Conservation (phyloP, 306 rosid species). For the Mucuna pruriens region DNA sequence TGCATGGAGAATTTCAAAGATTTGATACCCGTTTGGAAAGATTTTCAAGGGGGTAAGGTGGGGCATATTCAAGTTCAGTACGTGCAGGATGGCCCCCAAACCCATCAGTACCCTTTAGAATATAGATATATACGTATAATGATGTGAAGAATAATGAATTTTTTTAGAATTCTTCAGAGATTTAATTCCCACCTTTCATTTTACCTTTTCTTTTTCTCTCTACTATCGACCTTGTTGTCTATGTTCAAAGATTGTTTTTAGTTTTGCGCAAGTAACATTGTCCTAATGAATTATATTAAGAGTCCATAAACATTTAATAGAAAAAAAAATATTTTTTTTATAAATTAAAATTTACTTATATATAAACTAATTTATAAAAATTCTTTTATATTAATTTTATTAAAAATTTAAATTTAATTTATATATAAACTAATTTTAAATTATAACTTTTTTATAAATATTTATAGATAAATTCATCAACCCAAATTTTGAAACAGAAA, state of each 20-base stretch:
- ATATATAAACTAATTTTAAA: too few species aligned
- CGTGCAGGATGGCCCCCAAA: slow-evolving; percentile 30
- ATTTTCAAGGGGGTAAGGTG: slow-evolving; percentile 20
- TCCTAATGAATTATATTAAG: slow-evolving; percentile 24
- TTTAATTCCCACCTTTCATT: slow-evolving; percentile 27
- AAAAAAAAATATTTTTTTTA: too few species aligned
- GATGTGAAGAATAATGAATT: slow-evolving; percentile 23
- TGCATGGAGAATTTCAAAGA: slow-evolving; percentile 33
- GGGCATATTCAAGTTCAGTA: slow-evolving; percentile 13
- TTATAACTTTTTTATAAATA: too few species aligned
- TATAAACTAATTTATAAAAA: too few species aligned
- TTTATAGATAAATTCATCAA: too few species aligned
- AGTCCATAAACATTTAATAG: too few species aligned
- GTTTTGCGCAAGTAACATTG: background rate
- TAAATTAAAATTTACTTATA: too few species aligned
- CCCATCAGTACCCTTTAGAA: slow-evolving; percentile 28
- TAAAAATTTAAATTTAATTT: too few species aligned
- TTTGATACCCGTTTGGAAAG: slow-evolving; percentile 15
- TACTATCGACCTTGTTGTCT: background rate
- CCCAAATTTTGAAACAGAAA: too few species aligned
- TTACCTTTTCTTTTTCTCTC: background rate
- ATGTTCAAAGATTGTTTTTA: background rate
- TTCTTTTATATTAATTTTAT: too few species aligned
- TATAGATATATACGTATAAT: background rate
- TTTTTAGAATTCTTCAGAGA: background rate